Evolutionary conservation across 345 rosid species (phyloP).

Genomic region (Brassica incana): DNA sequence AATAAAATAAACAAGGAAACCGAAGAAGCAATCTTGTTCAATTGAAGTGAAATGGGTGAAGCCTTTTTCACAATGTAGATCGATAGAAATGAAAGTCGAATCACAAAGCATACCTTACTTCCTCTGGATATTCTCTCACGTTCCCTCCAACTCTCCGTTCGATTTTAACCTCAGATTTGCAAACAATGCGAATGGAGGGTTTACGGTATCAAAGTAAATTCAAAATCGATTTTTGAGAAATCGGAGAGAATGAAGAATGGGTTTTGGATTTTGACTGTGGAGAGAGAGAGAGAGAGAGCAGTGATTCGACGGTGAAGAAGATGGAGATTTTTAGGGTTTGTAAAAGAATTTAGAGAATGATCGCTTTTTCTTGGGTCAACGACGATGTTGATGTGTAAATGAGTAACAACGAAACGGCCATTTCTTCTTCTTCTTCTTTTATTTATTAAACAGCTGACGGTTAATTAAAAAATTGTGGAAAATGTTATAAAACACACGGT

Average conservation of each 20-base stretch:
- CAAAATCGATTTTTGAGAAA: slow-evolving; percentile 8
- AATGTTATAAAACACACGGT: too few relatives aligned
- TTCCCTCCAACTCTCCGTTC: not conserved
- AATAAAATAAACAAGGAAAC: not conserved
- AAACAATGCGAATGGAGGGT: not conserved
- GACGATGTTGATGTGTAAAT: not conserved
- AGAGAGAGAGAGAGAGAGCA: too few relatives aligned
- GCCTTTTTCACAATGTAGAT: slow-evolving; percentile 8
- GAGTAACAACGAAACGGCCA: not conserved
- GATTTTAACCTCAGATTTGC: not conserved
- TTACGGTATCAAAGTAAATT: not conserved
- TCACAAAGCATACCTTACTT: slow-evolving; percentile 13
- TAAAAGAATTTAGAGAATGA: slow-evolving; percentile 1
- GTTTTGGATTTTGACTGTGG: slow-evolving; percentile 4
- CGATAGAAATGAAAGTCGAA: slow-evolving; percentile 23
- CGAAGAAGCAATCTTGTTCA: not conserved
- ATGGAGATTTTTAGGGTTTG: slow-evolving; percentile 33
- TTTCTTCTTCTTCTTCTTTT: not conserved
- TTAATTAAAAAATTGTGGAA: not conserved
- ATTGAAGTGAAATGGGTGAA: not conserved
- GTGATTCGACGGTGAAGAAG: slow-evolving; percentile 15
- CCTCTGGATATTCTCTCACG: not conserved
- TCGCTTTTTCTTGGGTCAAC: slow-evolving; percentile 30
- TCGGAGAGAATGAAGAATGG: slow-evolving; percentile 11
- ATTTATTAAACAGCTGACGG: not conserved